A percentile compares a stretch with the other conserved stretches of the same genome.
Conservation (phyloP, 345 rosid species). For the Zanthoxylum bungeanum region DNA sequence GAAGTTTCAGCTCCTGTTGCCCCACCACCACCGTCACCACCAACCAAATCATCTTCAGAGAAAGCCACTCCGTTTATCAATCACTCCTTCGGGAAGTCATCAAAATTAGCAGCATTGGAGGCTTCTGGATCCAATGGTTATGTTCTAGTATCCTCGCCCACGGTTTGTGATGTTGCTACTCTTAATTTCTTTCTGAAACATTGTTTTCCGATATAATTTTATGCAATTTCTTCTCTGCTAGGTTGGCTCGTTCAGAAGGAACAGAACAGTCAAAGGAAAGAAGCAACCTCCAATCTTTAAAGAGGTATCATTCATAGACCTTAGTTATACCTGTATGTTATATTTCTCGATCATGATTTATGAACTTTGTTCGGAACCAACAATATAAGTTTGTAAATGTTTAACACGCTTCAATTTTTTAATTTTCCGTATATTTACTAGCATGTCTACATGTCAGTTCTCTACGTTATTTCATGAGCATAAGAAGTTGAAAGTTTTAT, state of each 20-base stretch:
- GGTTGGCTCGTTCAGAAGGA: conserved; percentile 84
- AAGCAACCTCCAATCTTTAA: conserved; percentile 64
- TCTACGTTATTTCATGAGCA: background rate
- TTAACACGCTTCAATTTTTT: background rate
- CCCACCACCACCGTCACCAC: conserved; percentile 34
- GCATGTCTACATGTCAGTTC: background rate
- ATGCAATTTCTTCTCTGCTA: conserved; percentile 15
- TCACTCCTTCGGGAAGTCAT: conserved; percentile 56
- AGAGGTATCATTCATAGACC: conserved; percentile 46
- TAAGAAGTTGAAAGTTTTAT: background rate
- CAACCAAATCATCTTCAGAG: conserved; percentile 50
- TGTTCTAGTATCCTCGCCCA: conserved; percentile 70
- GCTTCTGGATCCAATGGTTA: conserved; percentile 67
- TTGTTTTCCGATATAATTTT: conserved; percentile 4
- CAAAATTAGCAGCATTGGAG: conserved; percentile 76
- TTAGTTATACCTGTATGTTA: background rate
- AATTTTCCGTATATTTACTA: conserved; percentile 1
- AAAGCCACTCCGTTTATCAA: conserved; percentile 61
- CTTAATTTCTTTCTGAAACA: background rate
- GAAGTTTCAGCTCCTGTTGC: conserved; percentile 44
- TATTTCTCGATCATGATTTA: background rate
- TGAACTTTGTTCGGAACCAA: background rate
- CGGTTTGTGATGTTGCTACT: conserved; percentile 41
- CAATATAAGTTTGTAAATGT: background rate
- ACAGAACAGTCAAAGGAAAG: conserved; percentile 74